These are phyloP conservation scores for Psilocybe azurescens DNA, from an alignment of 768 basidiomycete species.

Conservation along the genomic window DNA sequence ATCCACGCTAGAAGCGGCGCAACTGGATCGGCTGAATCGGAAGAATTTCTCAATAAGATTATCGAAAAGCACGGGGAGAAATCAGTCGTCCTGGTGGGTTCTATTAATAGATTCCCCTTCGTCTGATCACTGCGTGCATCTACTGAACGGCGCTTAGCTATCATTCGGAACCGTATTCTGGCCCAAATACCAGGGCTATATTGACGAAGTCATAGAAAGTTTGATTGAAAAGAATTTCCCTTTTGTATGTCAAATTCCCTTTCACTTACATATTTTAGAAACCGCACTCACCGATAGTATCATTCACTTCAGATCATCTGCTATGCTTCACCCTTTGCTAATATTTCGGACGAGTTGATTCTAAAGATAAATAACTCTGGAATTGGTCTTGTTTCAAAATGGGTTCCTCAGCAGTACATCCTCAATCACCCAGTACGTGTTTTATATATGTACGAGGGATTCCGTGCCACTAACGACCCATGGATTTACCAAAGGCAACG, in stretches of 20 bases:
- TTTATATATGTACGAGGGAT: neutral
- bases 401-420: conserved; percentile 20
- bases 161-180: conserved; percentile 20
- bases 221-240: conserved; percentile 17
- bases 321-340: conserved; percentile 18
- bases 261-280: neutral
- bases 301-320: conserved; percentile 9
- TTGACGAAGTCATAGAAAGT: conserved; percentile 14
- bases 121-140: too few relatives aligned
- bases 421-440: conserved; percentile 17
- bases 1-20: neutral
- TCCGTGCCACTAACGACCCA: neutral
- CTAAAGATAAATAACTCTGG: conserved; percentile 9
- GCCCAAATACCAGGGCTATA: conserved; percentile 11
- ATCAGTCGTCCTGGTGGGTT: conserved; percentile 11
- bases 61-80: conserved; percentile 4
- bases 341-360: conserved; percentile 8
- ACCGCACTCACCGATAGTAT: neutral
- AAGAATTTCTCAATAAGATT: conserved; percentile 11
- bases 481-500: conserved; percentile 9
- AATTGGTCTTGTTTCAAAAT: conserved; percentile 12
- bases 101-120: neutral
- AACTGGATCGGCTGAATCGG: conserved; percentile 3
- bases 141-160: conserved; percentile 1
- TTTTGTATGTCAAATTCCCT: conserved; percentile 9